phyloP scores from a whole-genome alignment of 495 filamentous ascomycete genomes.

The Cudoniella acicularis region DNA sequence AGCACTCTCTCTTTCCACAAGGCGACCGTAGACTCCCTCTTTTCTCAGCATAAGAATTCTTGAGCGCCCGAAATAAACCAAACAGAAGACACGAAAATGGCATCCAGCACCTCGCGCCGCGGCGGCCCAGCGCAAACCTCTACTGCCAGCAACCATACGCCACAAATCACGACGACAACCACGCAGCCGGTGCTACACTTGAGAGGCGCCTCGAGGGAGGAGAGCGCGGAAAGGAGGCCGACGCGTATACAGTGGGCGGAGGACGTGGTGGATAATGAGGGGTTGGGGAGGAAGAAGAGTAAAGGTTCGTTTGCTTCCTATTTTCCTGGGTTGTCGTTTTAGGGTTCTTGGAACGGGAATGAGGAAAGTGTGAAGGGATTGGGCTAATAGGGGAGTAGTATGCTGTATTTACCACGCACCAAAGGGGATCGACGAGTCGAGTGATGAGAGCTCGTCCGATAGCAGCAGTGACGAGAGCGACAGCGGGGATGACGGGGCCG shows the following conservation, averaged over 20 bases:
- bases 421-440: slow-evolving; percentile 78
- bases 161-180: slow-evolving; percentile 3
- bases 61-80: too few species aligned
- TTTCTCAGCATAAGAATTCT: too few species aligned
- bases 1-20: too few species aligned
- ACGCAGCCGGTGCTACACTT: slow-evolving; percentile 23
- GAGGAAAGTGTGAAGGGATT: not conserved
- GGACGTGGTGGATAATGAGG: slow-evolving; percentile 95
- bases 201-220: slow-evolving; percentile 26
- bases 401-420: slow-evolving; percentile 98
- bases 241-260: slow-evolving; percentile 83
- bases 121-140: not conserved
- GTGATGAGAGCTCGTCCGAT: slow-evolving; percentile 65
- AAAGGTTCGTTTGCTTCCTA: slow-evolving; percentile 64
- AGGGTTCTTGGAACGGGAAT: not conserved
- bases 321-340: too few species aligned
- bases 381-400: slow-evolving; percentile 47
- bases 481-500: slow-evolving; percentile 42
- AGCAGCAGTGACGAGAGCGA: slow-evolving; percentile 60
- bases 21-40: too few species aligned
- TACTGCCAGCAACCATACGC: not conserved
- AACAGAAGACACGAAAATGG: too few species aligned
- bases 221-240: slow-evolving; percentile 15
- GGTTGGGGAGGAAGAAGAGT: slow-evolving; percentile 84
- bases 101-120: not conserved